Evolutionary conservation across 129 eudicot genomes (phyloP).

Genomic region (Centaurea solstitialis): DNA sequence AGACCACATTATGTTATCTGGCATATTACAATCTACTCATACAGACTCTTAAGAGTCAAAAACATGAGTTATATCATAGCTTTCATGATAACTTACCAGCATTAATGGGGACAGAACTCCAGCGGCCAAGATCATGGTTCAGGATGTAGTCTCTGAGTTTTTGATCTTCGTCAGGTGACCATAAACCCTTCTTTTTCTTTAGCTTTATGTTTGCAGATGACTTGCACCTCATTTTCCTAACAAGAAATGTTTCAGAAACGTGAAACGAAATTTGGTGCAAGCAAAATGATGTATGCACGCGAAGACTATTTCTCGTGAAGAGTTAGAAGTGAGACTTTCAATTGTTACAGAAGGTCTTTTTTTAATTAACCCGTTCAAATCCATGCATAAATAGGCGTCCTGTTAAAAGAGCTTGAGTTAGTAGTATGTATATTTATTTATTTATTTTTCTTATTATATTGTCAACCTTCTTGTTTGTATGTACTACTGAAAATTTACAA

Average conservation of each 20-base stretch:
- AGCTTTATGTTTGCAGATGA: conserved; percentile 37
- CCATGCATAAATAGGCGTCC: neutral
- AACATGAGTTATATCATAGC: neutral
- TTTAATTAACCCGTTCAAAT: neutral
- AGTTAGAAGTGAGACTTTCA: conserved; percentile 19
- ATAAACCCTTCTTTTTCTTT: conserved; percentile 74
- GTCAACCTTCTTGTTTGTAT: too few species aligned
- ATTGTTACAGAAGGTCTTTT: neutral
- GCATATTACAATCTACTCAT: neutral
- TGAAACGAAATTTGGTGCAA: conserved; percentile 1
- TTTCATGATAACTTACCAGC: conserved; percentile 51
- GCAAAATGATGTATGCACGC: neutral
- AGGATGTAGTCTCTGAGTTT: conserved; percentile 33
- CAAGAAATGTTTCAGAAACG: neutral
- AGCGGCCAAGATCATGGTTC: conserved; percentile 77
- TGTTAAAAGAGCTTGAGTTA: neutral
- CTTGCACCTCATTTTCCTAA: conserved; percentile 46
- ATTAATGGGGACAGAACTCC: conserved; percentile 71
- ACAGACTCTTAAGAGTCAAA: neutral
- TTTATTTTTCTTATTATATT: neutral
- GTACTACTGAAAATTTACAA: neutral
- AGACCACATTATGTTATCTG: neutral
- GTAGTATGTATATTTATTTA: neutral
- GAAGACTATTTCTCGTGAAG: neutral
- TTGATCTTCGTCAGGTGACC: conserved; percentile 88